Percentiles rank a stretch among this genome's conserved stretches.
phyloP scores from a whole-genome alignment of 179 eudicot genomes.

The Beta lomatogona region DNA sequence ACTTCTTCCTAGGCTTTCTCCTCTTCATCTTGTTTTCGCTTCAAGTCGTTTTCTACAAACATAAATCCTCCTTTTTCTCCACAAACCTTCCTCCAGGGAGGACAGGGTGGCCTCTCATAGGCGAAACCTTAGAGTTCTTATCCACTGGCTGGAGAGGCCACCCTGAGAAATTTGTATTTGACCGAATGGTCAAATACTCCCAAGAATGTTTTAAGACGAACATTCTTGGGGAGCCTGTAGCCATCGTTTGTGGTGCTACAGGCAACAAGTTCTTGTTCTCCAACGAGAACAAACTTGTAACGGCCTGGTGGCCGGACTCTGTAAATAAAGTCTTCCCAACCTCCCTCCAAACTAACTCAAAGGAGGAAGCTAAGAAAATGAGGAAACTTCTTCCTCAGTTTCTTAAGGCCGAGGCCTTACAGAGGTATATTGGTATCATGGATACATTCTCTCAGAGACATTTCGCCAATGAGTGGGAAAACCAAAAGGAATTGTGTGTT shows the following conservation, averaged over 20 bases:
- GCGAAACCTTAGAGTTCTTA: conserved; percentile 47
- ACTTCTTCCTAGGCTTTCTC: conserved; percentile 15
- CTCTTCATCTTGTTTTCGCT: conserved; percentile 23
- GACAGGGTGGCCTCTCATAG: conserved; percentile 45
- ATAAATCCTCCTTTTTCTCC: background rate
- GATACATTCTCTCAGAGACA: conserved; percentile 32
- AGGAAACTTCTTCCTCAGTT: conserved; percentile 40
- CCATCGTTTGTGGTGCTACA: conserved; percentile 34
- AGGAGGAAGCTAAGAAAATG: conserved; percentile 33
- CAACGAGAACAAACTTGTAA: conserved; percentile 50
- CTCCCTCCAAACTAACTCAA: conserved; percentile 29
- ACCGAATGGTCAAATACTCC: conserved; percentile 40
- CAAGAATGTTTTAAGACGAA: conserved; percentile 40
- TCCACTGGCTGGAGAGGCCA: conserved; percentile 35
- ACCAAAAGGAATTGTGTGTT: conserved; percentile 13
- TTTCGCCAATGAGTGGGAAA: conserved; percentile 29
- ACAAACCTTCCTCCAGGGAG: conserved; percentile 38
- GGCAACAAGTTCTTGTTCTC: conserved; percentile 58
- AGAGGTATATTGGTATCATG: conserved; percentile 34
- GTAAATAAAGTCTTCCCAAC: conserved; percentile 34
- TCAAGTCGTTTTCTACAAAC: conserved; percentile 12
- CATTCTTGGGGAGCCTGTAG: conserved; percentile 34
- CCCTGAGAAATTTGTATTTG: conserved; percentile 38
- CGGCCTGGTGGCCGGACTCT: conserved; percentile 44
- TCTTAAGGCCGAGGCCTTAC: conserved; percentile 40